A percentile compares a stretch with the other conserved stretches of the same genome.
phyloP scores from a whole-genome alignment of 2,329 filamentous ascomycete genomes.

The Aspergillus sp. region DNA sequence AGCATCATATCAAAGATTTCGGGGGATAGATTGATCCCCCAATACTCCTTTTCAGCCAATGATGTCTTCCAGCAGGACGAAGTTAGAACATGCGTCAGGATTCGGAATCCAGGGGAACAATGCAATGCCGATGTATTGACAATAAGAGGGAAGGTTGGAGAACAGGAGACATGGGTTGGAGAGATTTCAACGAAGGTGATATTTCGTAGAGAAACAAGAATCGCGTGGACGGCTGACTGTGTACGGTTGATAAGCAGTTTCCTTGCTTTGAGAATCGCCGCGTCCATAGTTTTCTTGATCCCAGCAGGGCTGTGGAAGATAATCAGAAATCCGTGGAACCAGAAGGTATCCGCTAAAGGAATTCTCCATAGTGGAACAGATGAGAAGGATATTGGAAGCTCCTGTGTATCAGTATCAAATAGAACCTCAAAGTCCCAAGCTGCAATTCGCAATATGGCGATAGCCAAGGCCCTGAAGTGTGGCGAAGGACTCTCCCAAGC shows the following conservation, averaged over 20 bases:
- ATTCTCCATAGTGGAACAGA: constrained; percentile 6
- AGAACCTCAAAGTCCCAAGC: too few species aligned
- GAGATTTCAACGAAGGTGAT: constrained; percentile 17
- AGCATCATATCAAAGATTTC: constrained; percentile 13
- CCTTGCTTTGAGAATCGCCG: too few species aligned
- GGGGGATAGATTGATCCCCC: constrained; percentile 3
- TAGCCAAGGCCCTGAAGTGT: too few species aligned
- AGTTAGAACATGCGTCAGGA: constrained; percentile 14
- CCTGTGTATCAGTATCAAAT: too few species aligned
- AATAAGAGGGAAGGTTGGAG: constrained; percentile 11
- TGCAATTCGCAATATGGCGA: too few species aligned
- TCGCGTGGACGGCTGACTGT: too few species aligned
- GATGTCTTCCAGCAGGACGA: constrained; percentile 17
- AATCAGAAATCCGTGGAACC: constrained; percentile 16
- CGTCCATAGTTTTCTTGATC: too few species aligned
- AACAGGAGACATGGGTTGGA: constrained; percentile 3
- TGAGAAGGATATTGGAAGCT: too few species aligned
- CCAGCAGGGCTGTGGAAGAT: too few species aligned
- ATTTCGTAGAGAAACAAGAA: constrained; percentile 16
- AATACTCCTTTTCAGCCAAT: constrained; percentile 10
- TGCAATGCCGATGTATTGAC: constrained; percentile 13
- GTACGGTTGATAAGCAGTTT: too few species aligned
- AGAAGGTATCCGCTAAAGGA: constrained; percentile 7
- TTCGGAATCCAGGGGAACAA: constrained; percentile 21
- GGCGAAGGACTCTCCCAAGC: background rate